Percentiles rank a stretch among this genome's conserved stretches.
Evolutionary conservation across 2,329 filamentous ascomycete species (phyloP).

Genomic region (Aurifilum marmelostoma): DNA sequence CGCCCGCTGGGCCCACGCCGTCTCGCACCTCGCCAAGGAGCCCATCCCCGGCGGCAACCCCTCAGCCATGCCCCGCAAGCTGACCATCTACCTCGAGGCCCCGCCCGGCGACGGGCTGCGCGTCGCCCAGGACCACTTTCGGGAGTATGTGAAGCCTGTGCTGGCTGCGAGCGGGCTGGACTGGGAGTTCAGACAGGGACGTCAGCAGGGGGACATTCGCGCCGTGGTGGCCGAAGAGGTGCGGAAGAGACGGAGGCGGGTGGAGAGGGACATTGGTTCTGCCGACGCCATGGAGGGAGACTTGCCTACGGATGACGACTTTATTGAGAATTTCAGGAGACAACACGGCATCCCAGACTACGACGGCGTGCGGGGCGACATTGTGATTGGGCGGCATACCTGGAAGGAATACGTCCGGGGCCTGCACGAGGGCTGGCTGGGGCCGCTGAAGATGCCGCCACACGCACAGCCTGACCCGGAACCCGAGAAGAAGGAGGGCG

Average conservation of each 20-base stretch:
- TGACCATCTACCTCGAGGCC: constrained; percentile 83
- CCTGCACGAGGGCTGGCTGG: constrained; percentile 94
- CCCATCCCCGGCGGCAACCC: constrained; percentile 60
- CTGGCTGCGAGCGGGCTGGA: constrained; percentile 88
- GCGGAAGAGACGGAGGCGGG: constrained; percentile 67
- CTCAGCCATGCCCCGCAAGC: constrained; percentile 75
- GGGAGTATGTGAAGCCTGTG: constrained; percentile 93
- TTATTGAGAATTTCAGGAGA: constrained; percentile 65
- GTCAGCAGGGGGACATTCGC: constrained; percentile 89
- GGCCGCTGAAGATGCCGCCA: constrained; percentile 71
- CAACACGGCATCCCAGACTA: constrained; percentile 71
- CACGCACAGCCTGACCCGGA: constrained; percentile 37
- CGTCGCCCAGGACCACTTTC: constrained; percentile 89
- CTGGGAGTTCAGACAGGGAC: constrained; percentile 93
- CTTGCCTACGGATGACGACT: constrained; percentile 58
- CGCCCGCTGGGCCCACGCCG: constrained; percentile 82
- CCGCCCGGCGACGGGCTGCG: constrained; percentile 87
- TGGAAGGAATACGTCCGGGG: constrained; percentile 98
- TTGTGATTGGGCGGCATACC: constrained; percentile 86
- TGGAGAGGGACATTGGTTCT: constrained; percentile 49
- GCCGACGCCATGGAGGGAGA: constrained; percentile 46
- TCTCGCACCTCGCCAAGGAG: constrained; percentile 82
- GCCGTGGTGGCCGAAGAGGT: constrained; percentile 86
- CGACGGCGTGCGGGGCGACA: constrained; percentile 76
- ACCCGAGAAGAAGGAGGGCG: constrained; percentile 32